Base-by-base conservation (phyloP, 352 stramenopile genomes). In the Elongisporangium undulatum region DNA sequence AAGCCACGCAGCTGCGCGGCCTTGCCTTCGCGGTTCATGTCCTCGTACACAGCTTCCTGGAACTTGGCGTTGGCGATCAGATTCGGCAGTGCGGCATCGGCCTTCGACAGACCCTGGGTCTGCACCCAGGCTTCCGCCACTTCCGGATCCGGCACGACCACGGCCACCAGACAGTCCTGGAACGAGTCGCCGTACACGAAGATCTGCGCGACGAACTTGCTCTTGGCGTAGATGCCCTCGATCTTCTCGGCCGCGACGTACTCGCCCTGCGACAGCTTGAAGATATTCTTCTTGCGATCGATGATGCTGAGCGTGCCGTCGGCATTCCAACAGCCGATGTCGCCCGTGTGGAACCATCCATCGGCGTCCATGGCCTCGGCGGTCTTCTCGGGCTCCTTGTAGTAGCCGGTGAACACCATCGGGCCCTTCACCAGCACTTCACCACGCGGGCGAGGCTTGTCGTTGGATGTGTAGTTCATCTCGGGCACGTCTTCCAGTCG, bases 211-310 rank as follows among this genome's bases (percentile, higher is more conserved):
- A 98, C 87, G 65, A 98, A 96, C 0, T 62, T 56, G 58, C 74
- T 93, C 61, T 96, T 95, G 51, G 79, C 70, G 58, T 98, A 97
- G 13, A 95, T 82, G 63, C 96, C 95, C 68, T 98, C 94, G 64
- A 99, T 92, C 76, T 98, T 98, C 73, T 98, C 96, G 4, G 96
- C 75, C 1, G 96, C 94, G 19, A 99, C 81, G 73, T 99, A 98
- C 71, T 99, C 96, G 53, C 94, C 96, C 62, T 96, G 83, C 17
- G 84, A 79, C 29, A 97, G 82, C 75, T 97, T 97, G 73, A 97
- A 97, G 63, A 97, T 92, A 77, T 96, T 92, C 68, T 97, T 95
- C 72, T 92, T 94, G 16, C 86, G 79, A 59, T 95, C 86, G 21
- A 95, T 74, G 51, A 98, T 96, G 39, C 79, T 77, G 24, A 98